Conservation (phyloP, 495 filamentous ascomycete species). For the Penicillium cosmopolitanum region DNA sequence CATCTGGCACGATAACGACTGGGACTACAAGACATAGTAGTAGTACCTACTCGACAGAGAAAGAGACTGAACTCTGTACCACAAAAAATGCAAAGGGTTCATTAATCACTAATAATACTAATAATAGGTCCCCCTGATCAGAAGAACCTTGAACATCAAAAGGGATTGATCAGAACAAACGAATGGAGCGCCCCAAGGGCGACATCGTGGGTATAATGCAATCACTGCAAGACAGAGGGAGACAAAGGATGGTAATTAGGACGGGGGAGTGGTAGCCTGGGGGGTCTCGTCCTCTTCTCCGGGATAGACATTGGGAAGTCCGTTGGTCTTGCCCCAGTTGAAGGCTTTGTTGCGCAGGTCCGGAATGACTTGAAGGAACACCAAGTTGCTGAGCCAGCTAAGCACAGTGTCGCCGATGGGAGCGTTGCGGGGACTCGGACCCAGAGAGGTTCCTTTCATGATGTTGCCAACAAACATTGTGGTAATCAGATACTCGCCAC, state of each 20-base stretch:
- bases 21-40: neutral
- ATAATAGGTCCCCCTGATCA: slow-evolving; percentile 1
- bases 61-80: no score
- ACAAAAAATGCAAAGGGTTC: neutral
- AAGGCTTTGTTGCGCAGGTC: slow-evolving; percentile 49
- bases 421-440: slow-evolving; percentile 47
- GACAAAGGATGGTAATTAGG: neutral
- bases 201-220: slow-evolving; percentile 33
- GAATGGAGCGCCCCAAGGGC: slow-evolving; percentile 11
- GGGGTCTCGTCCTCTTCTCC: neutral
- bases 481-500: slow-evolving; percentile 75
- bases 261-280: neutral
- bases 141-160: slow-evolving; percentile 5
- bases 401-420: slow-evolving; percentile 45
- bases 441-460: slow-evolving; percentile 62
- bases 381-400: slow-evolving; percentile 49
- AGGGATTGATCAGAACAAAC: slow-evolving; percentile 14
- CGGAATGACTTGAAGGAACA: slow-evolving; percentile 46
- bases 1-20: neutral
- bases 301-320: slow-evolving; percentile 26
- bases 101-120: slow-evolving; percentile 6
- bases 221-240: slow-evolving; percentile 3
- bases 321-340: slow-evolving; percentile 50
- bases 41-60: neutral
- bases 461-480: slow-evolving; percentile 66